A percentile compares a stretch with the other conserved stretches of the same genome.
Evolutionary conservation across 495 filamentous ascomycete genomes (phyloP).

Genomic region (Aspergillus sparsus): DNA sequence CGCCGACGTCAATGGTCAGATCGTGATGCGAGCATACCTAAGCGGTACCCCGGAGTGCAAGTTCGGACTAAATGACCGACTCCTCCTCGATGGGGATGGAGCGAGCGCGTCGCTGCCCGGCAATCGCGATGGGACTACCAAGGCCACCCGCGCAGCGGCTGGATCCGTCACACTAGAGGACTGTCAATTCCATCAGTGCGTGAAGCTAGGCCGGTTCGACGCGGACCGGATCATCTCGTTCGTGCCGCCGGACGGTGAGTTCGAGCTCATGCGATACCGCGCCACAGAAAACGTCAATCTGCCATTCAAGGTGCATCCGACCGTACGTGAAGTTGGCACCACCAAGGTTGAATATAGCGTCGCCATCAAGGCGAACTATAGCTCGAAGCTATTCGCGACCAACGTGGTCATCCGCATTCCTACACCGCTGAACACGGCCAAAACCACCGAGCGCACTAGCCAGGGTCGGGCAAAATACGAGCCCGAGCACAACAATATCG

Average conservation of each 20-base stretch:
- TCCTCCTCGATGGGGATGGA: slow-evolving; percentile 68
- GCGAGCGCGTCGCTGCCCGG: slow-evolving; percentile 42
- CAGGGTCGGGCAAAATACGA: slow-evolving; percentile 99
- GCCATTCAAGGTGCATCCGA: slow-evolving; percentile 98
- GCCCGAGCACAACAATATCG: slow-evolving; percentile 94
- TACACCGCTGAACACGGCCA: slow-evolving; percentile 93
- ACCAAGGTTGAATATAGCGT: slow-evolving; percentile 99
- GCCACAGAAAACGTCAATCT: slow-evolving; percentile 99
- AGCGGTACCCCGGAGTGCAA: slow-evolving; percentile 98
- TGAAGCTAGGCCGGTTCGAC: slow-evolving; percentile 96
- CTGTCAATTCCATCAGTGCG: slow-evolving; percentile 99
- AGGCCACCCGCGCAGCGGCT: slow-evolving; percentile 91
- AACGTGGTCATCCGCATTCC: slow-evolving; percentile 96
- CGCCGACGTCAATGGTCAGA: slow-evolving; percentile 96
- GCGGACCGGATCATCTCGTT: slow-evolving; percentile 97
- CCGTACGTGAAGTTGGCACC: slow-evolving; percentile 95
- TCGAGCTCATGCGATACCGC: slow-evolving; percentile 98
- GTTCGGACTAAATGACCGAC: slow-evolving; percentile 95
- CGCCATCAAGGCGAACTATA: slow-evolving; percentile 95
- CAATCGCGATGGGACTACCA: slow-evolving; percentile 49
- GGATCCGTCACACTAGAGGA: slow-evolving; percentile 96
- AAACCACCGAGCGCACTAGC: slow-evolving; percentile 87
- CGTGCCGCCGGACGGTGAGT: slow-evolving; percentile 96
- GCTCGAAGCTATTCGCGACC: slow-evolving; percentile 92
- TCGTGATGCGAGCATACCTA: slow-evolving; percentile 98